Conservation (phyloP, 768 basidiomycete species). For the Goffeauzyma gilvescens region DNA sequence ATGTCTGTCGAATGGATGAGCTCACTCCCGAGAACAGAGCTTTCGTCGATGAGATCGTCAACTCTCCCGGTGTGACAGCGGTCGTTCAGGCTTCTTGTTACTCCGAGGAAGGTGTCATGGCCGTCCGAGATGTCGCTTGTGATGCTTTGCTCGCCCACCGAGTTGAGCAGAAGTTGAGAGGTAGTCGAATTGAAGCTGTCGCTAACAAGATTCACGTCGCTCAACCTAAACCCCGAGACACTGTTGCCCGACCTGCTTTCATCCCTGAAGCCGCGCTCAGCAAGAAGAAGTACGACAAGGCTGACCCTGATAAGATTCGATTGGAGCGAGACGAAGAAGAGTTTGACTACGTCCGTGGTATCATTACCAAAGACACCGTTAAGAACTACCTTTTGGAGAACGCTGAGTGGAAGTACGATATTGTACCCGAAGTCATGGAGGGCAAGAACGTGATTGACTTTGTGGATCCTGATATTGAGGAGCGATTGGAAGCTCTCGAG, state of each 20-base stretch:
- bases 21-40: conserved; percentile 54
- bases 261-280: conserved; percentile 69
- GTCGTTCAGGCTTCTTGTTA: conserved; percentile 77
- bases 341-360: conserved; percentile 63
- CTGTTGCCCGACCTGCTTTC: conserved; percentile 66
- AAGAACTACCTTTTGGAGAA: conserved; percentile 78
- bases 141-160: conserved; percentile 86
- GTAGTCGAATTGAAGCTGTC: conserved; percentile 75
- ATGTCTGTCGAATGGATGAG: conserved; percentile 73
- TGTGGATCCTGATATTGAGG: conserved; percentile 88
- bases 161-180: conserved; percentile 83
- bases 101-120: conserved; percentile 95
- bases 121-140: conserved; percentile 84
- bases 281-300: conserved; percentile 65
- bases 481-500: conserved; percentile 91
- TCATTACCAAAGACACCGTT: conserved; percentile 72
- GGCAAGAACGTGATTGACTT: conserved; percentile 99
- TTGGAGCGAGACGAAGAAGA: conserved; percentile 66
- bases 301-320: conserved; percentile 54
- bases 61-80: conserved; percentile 43
- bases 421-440: conserved; percentile 95
- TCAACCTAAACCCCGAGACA: conserved; percentile 71
- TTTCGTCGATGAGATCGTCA: conserved; percentile 70
- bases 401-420: conserved; percentile 85
- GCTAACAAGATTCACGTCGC: conserved; percentile 94